These are phyloP conservation scores for Saturnispora ahearnii DNA, from an alignment of 805 yeast species.

Conservation along the genomic window DNA sequence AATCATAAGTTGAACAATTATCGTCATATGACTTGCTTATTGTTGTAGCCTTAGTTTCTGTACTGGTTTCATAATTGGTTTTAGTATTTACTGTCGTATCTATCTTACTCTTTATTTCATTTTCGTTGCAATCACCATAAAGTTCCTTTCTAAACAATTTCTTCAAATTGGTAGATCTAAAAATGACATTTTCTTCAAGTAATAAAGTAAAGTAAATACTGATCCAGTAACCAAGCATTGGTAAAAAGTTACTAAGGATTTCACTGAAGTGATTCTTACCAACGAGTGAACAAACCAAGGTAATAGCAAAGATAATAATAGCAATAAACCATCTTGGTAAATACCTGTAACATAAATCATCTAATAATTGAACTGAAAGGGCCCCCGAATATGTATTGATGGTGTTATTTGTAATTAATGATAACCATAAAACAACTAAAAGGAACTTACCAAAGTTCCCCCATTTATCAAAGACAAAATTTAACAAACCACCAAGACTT, in stretches of 20 bases:
- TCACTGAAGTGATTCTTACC: conserved; percentile 67
- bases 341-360: conserved; percentile 38
- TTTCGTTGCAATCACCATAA: conserved; percentile 7
- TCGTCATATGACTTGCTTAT: background rate
- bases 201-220: conserved; percentile 68
- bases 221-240: conserved; percentile 90
- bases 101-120: background rate
- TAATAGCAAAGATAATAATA: conserved; percentile 50
- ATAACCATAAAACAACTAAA: conserved; percentile 57
- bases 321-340: conserved; percentile 78
- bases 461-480: conserved; percentile 62
- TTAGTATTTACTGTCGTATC: background rate
- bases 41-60: background rate
- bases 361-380: conserved; percentile 62
- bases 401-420: conserved; percentile 74
- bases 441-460: conserved; percentile 69
- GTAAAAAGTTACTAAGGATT: conserved; percentile 72
- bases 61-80: background rate
- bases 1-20: background rate
- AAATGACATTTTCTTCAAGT: conserved; percentile 62
- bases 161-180: conserved; percentile 42
- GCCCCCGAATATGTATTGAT: conserved; percentile 78
- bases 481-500: conserved; percentile 73
- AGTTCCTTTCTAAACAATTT: conserved; percentile 37
- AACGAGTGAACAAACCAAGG: conserved; percentile 61